phyloP scores from a whole-genome alignment of 768 basidiomycete species.

The Psilocybe tampanensis region DNA sequence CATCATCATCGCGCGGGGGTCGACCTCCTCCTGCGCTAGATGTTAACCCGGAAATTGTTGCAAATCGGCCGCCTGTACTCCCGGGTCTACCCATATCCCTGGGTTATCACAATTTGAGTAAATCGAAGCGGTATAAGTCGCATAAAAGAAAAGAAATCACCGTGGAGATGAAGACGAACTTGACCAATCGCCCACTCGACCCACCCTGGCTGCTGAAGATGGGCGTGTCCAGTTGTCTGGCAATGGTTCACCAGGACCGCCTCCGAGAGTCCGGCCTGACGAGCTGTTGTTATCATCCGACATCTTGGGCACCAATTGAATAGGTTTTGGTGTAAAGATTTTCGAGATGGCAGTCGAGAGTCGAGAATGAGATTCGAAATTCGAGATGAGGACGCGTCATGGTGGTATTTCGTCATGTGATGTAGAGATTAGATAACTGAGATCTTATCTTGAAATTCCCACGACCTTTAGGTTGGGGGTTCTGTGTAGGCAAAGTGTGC shows the following conservation, averaged over 20 bases:
- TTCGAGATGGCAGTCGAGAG: not conserved
- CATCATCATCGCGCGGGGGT: conserved; percentile 50
- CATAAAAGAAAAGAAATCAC: conserved; percentile 20
- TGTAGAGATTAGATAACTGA: conserved; percentile 1
- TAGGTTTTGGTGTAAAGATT: not conserved
- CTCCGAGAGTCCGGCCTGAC: conserved; percentile 50
- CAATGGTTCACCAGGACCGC: conserved; percentile 48
- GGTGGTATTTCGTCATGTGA: conserved; percentile 4
- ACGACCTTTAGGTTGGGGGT: not conserved
- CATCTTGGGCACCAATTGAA: conserved; percentile 27
- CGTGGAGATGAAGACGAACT: conserved; percentile 26
- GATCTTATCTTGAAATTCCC: not conserved
- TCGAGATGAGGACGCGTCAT: conserved; percentile 8
- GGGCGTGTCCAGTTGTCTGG: conserved; percentile 49
- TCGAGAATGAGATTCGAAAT: not conserved
- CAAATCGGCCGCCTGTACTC: conserved; percentile 27
- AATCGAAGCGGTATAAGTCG: not conserved
- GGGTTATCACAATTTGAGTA: not conserved
- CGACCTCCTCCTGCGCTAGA: conserved; percentile 19
- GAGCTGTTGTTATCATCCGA: conserved; percentile 33
- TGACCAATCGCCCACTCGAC: conserved; percentile 56
- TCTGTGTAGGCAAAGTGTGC: too few relatives aligned
- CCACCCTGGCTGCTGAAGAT: conserved; percentile 41
- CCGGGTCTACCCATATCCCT: conserved; percentile 11
- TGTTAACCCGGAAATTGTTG: conserved; percentile 28